Base-by-base conservation (phyloP, 768 basidiomycete species). In the Russula ochroleuca region DNA sequence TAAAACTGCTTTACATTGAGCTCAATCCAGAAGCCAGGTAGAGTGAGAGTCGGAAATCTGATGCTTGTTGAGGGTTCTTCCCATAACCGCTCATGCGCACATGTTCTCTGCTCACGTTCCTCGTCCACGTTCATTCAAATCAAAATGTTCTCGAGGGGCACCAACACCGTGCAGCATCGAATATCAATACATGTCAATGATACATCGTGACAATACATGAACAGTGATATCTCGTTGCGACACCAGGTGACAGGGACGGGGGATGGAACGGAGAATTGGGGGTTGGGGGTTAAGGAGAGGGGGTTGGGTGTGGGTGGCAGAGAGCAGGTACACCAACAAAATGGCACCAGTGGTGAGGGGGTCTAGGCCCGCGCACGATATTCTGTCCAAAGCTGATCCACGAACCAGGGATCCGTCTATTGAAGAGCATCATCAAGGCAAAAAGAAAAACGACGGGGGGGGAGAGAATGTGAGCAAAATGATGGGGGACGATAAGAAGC, bases 391-490 rank as follows among this genome's bases (percentile, higher is more conserved):
- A 87, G 77, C 43, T 75, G 73, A 67, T 90, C 85, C 63, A 85
- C 85, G 68, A 89, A 90, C 17, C 77, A 73, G 67, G 82, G 78
- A 75, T 89, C 84, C 59, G 81, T 87, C 87, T 89, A 68, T 53
- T 15, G 31, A 31, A 31, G 52, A 37, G 17, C 17, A n/a, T 14
- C n/a, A n/a, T n/a, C n/a, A n/a, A n/a, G n/a, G n/a, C n/a, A n/a
- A n/a, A n/a, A n/a, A n/a, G n/a, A n/a, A n/a, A n/a, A n/a, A n/a
- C n/a, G 15, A 8, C 2, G 15, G 23, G 11, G 14, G 0, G 28
- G 8, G 9, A 21, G 35, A n/a, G 17, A 28, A 28, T 1, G 51
- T 23, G 28, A 23, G 47, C 25, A 1, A 15, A 69, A 37, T 23
- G n/a, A 37, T 2, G 2, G n/a, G 28, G 8, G 28, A n/a, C 28